These are phyloP conservation scores for Steccherinum ochraceum DNA, from an alignment of 768 basidiomycete genomes.

Conservation along the genomic window DNA sequence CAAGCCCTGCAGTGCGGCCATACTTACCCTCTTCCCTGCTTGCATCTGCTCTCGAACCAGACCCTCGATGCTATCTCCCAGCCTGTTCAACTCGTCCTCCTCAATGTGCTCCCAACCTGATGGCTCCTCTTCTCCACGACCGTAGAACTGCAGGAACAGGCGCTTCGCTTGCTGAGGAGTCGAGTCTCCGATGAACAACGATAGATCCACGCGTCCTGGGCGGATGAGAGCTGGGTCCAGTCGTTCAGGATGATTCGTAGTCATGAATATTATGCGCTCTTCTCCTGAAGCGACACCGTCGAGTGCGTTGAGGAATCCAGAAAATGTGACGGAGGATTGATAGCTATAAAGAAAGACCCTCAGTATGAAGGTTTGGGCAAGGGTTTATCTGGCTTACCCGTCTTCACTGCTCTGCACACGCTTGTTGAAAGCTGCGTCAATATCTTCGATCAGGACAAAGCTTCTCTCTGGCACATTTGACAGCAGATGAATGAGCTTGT, in stretches of 20 bases:
- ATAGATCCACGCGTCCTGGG: conserved; percentile 90
- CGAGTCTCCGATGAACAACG: conserved; percentile 81
- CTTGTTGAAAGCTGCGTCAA: conserved; percentile 95
- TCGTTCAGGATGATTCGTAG: conserved; percentile 89
- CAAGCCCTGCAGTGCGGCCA: conserved; percentile 93
- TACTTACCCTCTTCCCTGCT: conserved; percentile 65
- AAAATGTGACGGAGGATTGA: conserved; percentile 95
- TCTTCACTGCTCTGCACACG: conserved; percentile 88
- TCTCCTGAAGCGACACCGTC: conserved; percentile 98
- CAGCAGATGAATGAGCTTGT: conserved; percentile 89
- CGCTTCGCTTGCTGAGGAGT: conserved; percentile 69
- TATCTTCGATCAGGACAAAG: conserved; percentile 93
- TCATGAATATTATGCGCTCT: conserved; percentile 98
- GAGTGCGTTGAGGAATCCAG: conserved; percentile 92
- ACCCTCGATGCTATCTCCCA: conserved; percentile 48
- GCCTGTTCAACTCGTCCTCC: conserved; percentile 32
- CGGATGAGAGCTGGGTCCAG: conserved; percentile 94
- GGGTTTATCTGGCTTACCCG: conserved; percentile 52
- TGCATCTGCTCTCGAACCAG: conserved; percentile 49
- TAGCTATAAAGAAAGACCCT: conserved; percentile 43
- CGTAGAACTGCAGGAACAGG: conserved; percentile 84
- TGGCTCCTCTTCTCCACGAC: conserved; percentile 31
- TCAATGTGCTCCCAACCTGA: conserved; percentile 24
- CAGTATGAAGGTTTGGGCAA: conserved; percentile 3
- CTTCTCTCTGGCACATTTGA: conserved; percentile 91